Percentiles rank a stretch among this genome's conserved stretches.
These are phyloP conservation scores for Populus deltoides DNA, from an alignment of 345 rosid genomes.

Conservation along the genomic window DNA sequence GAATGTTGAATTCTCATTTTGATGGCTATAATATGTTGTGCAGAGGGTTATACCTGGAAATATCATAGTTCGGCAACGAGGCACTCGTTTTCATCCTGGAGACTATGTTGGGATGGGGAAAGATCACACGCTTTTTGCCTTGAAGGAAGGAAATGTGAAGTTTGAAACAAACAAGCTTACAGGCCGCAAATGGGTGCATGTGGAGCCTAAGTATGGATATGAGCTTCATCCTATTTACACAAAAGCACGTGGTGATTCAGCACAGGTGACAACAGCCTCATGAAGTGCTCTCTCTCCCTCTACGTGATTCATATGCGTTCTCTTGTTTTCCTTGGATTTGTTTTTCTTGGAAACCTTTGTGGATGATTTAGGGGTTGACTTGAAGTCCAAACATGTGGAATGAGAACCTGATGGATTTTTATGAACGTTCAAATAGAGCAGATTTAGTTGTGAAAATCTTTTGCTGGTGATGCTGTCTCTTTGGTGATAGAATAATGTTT, in stretches of 20 bases:
- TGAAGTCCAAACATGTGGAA: too few species aligned
- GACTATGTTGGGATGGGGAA: slow-evolving; percentile 78
- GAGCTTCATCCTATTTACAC: slow-evolving; percentile 70
- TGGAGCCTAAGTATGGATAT: slow-evolving; percentile 71
- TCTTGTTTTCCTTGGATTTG: too few species aligned
- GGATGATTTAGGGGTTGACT: too few species aligned
- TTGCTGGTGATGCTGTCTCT: too few species aligned
- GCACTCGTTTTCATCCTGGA: slow-evolving; percentile 84
- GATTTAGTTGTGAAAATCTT: too few species aligned
- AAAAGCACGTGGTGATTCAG: not conserved
- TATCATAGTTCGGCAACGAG: slow-evolving; percentile 74
- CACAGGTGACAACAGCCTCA: slow-evolving; percentile 10
- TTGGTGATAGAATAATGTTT: too few species aligned
- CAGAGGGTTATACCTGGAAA: slow-evolving; percentile 87
- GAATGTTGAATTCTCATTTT: not conserved
- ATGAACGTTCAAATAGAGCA: too few species aligned
- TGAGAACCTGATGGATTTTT: too few species aligned
- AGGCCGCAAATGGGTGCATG: slow-evolving; percentile 73
- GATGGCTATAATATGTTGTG: not conserved
- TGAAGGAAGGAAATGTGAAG: slow-evolving; percentile 69
- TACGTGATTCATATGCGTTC: too few species aligned
- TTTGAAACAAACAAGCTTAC: slow-evolving; percentile 68
- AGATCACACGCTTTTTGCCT: slow-evolving; percentile 68
- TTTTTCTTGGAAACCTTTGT: too few species aligned
- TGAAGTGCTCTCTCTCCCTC: not conserved